Conservation (phyloP, 1,284 basidiomycete species). For the Coriolopsis trogii region DNA sequence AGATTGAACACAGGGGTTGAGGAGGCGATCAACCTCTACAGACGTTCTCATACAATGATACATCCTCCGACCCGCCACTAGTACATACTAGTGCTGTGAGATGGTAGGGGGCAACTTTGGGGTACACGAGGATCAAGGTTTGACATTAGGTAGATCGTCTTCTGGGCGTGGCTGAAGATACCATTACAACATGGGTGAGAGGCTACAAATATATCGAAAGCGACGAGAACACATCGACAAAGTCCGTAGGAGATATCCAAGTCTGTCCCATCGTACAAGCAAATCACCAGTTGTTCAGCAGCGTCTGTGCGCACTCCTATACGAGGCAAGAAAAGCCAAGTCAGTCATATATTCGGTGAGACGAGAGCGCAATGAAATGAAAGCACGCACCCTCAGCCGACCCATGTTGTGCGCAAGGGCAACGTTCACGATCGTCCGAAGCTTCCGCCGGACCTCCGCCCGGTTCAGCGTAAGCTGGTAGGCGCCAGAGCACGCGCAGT, state of each 20-base stretch:
- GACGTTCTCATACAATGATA: neutral
- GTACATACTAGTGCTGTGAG: neutral
- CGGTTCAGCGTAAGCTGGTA: constrained; percentile 76
- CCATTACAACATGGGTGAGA: constrained; percentile 21
- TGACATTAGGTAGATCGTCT: neutral
- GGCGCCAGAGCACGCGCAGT: constrained; percentile 88
- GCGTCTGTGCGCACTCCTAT: constrained; percentile 44
- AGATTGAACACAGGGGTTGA: too few relatives aligned
- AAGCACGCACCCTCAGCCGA: constrained; percentile 60
- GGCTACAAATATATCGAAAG: constrained; percentile 4
- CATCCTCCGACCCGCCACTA: neutral
- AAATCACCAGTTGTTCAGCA: constrained; percentile 26
- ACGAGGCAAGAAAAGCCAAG: neutral
- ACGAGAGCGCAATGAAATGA: neutral
- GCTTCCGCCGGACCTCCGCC: constrained; percentile 66
- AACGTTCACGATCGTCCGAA: constrained; percentile 83
- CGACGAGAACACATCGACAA: constrained; percentile 10
- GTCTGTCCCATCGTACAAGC: neutral
- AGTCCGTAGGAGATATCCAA: neutral
- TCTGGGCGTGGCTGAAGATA: neutral
- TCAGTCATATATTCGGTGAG: neutral
- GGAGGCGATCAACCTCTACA: too few relatives aligned
- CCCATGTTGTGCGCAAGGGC: constrained; percentile 71
- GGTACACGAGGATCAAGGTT: neutral
- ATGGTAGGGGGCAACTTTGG: neutral